These are phyloP conservation scores for Cutaneotrichosporon spelunceum DNA, from an alignment of 1,284 basidiomycete species.

Conservation along the genomic window DNA sequence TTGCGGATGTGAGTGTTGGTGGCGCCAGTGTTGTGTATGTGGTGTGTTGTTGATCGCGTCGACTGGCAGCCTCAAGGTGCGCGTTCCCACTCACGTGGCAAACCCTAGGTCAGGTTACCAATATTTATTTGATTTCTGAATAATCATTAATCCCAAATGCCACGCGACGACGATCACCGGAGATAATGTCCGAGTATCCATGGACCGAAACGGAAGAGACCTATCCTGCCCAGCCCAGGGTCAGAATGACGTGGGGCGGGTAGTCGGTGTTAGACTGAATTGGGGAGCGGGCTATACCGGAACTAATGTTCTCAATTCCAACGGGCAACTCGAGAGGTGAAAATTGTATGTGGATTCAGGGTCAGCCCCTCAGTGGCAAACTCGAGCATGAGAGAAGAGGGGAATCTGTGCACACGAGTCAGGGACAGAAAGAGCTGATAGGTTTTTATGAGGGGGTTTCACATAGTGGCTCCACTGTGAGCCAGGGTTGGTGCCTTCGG, in stretches of 20 bases:
- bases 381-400: not conserved
- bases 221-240: not conserved
- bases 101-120: not conserved
- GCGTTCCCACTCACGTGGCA: not conserved
- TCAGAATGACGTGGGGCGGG: not conserved
- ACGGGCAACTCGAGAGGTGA: not conserved
- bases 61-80: not conserved
- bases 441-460: not conserved
- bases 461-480: not conserved
- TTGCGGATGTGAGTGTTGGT: not conserved
- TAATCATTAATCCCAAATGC: not conserved
- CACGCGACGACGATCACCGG: not conserved
- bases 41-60: slow-evolving; percentile 13
- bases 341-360: not conserved
- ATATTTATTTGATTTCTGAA: not conserved
- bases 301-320: not conserved
- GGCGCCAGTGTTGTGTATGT: not conserved
- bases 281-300: not conserved
- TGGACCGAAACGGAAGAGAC: not conserved
- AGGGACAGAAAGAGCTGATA: not conserved
- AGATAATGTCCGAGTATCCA: not conserved
- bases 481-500: no score
- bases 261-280: not conserved
- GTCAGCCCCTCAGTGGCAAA: not conserved
- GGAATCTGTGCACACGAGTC: not conserved